A percentile compares a stretch with the other conserved stretches of the same genome.
Conservation (phyloP, 2,329 filamentous ascomycete species). For the Xylariaceae sp. region DNA sequence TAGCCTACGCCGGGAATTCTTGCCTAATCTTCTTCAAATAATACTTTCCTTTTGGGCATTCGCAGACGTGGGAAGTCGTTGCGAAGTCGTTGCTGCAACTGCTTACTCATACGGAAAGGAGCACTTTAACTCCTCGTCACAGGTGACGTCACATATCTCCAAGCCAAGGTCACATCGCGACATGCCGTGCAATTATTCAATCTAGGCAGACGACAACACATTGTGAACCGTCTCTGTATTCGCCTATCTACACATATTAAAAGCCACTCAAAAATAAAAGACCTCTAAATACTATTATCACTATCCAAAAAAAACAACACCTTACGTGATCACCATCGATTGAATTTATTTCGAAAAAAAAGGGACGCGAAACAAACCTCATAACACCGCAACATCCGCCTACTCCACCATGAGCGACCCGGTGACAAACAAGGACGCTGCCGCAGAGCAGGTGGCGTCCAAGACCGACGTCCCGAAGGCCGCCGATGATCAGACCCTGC, state of each 20-base stretch:
- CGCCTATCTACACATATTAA: background rate
- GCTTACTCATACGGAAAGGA: too few species aligned
- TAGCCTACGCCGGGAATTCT: too few species aligned
- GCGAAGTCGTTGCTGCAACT: too few species aligned
- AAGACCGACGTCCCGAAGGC: background rate
- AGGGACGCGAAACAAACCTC: background rate
- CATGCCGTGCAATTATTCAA: too few species aligned
- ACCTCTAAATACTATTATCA: background rate
- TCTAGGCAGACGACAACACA: background rate
- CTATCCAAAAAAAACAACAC: background rate
- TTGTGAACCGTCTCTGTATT: background rate
- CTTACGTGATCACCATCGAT: too few species aligned
- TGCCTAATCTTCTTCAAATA: too few species aligned
- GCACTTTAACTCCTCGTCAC: background rate
- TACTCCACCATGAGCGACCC: conserved; percentile 2
- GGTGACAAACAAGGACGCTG: background rate
- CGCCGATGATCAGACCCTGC: background rate
- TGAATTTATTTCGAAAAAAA: too few species aligned
- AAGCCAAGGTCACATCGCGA: background rate
- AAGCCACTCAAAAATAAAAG: background rate
- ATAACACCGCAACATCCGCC: background rate
- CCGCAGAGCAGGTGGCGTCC: conserved; percentile 3
- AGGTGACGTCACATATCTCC: background rate
- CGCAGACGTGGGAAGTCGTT: too few species aligned
- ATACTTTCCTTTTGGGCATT: too few species aligned